Evolutionary conservation across 257 asterid species (phyloP).

Genomic region (Jacaranda copaia): DNA sequence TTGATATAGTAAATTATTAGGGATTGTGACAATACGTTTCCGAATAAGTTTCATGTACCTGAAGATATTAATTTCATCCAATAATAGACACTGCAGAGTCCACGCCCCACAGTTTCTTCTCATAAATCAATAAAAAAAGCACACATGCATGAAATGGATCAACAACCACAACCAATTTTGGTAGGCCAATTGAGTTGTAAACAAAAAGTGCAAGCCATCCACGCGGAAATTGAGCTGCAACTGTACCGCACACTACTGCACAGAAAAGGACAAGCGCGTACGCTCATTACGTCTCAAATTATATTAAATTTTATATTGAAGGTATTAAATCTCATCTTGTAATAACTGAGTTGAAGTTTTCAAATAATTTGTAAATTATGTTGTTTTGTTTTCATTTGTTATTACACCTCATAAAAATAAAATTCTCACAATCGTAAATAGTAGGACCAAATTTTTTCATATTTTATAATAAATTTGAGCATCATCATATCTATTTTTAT

Average conservation of each 20-base stretch:
- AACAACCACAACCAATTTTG: background rate
- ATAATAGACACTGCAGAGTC: background rate
- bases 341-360: too few relatives aligned
- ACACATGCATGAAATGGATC: background rate
- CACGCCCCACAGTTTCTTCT: background rate
- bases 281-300: too few relatives aligned
- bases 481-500: too few relatives aligned
- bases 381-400: too few relatives aligned
- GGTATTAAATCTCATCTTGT: too few relatives aligned
- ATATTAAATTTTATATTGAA: too few relatives aligned
- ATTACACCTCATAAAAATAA: too few relatives aligned
- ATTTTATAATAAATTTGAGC: too few relatives aligned
- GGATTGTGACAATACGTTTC: background rate
- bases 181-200: constrained; percentile 3
- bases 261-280: background rate
- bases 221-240: background rate
- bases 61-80: too few relatives aligned
- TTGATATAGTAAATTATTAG: background rate
- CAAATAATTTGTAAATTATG: too few relatives aligned
- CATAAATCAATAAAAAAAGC: background rate
- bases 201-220: background rate
- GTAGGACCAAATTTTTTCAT: too few relatives aligned
- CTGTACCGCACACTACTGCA: background rate
- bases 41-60: background rate
- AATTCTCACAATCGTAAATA: too few relatives aligned